phyloP scores from a whole-genome alignment of 2,329 filamentous ascomycete species.

The Colletotrichum caudatum region DNA sequence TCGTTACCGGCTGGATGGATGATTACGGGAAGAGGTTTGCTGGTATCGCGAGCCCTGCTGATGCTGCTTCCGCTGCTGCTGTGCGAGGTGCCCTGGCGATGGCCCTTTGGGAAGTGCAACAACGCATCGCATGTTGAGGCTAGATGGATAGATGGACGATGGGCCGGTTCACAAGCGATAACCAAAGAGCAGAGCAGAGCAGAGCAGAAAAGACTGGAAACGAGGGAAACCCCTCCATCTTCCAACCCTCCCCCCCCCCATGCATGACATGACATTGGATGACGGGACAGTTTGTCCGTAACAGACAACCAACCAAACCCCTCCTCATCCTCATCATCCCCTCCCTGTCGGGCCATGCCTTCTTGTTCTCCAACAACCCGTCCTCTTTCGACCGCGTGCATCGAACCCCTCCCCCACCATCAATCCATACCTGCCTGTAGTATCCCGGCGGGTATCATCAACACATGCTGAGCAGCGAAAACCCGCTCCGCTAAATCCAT shows the following conservation, averaged over 20 bases:
- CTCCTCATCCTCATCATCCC: background rate
- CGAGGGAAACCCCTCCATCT: background rate
- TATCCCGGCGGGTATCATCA: conserved; percentile 2
- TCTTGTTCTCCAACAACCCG: conserved; percentile 5
- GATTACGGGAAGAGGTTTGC: background rate
- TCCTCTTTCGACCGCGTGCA: conserved; percentile 16
- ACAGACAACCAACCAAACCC: background rate
- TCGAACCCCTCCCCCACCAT: background rate
- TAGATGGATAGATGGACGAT: background rate
- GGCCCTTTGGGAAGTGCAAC: background rate
- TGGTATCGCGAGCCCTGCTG: background rate
- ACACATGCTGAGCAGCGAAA: conserved; percentile 1
- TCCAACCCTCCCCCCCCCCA: background rate
- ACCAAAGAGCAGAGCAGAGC: background rate
- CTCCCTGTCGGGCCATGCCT: background rate
- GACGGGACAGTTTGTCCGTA: conserved; percentile 15
- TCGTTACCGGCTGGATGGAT: background rate
- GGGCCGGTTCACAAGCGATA: background rate
- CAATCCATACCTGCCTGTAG: background rate
- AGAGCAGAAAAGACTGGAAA: conserved; percentile 4
- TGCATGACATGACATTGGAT: background rate
- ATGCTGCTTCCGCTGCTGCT: background rate
- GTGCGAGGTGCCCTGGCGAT: conserved; percentile 2
- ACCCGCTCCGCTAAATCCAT: background rate
- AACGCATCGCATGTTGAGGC: background rate